These are phyloP conservation scores for Eucalyptus urophylla DNA, from an alignment of 345 rosid species.

Conservation along the genomic window DNA sequence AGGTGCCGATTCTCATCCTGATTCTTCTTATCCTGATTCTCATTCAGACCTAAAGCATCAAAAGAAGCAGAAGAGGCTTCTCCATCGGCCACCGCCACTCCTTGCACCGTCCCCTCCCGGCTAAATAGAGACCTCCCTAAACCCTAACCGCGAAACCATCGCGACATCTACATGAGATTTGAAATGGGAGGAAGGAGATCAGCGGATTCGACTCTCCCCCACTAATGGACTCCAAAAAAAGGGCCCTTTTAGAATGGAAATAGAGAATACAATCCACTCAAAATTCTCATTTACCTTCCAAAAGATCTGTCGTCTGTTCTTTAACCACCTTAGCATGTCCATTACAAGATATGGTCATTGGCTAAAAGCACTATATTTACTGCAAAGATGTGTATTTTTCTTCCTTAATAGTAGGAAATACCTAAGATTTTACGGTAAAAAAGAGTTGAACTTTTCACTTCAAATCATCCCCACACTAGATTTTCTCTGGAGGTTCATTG, in stretches of 20 bases:
- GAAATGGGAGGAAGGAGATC: not conserved
- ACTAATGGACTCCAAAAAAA: not conserved
- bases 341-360: not conserved
- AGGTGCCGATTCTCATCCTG: not conserved
- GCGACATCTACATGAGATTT: not conserved
- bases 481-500: too few relatives aligned
- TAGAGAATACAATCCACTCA: not conserved
- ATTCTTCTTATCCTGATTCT: not conserved
- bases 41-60: not conserved
- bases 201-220: not conserved
- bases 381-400: not conserved
- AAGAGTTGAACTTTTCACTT: too few relatives aligned
- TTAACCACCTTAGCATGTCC: not conserved
- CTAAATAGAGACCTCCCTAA: not conserved
- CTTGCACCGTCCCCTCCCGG: not conserved
- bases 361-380: not conserved
- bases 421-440: rapidly evolving
- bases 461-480: too few relatives aligned
- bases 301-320: not conserved
- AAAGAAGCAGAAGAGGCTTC: not conserved
- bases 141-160: not conserved
- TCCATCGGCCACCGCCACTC: not conserved
- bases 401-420: too few relatives aligned
- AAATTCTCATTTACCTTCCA: not conserved
- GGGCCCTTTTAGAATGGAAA: not conserved